phyloP scores from a whole-genome alignment of 2,329 filamentous ascomycete species.

The Dothidotthia symphoricarpi region DNA sequence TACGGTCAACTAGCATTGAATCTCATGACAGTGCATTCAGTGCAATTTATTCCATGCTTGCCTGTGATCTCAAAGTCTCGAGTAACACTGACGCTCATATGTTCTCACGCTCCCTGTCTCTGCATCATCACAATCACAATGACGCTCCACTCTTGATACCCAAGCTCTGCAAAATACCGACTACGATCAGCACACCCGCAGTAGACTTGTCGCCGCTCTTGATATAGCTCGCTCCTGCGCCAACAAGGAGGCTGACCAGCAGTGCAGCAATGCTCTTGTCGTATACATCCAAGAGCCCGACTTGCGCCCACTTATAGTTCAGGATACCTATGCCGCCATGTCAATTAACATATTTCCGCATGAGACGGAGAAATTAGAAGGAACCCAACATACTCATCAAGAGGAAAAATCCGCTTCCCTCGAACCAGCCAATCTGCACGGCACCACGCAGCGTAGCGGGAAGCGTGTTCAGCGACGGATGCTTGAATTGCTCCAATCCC shows the following conservation, averaged over 20 bases:
- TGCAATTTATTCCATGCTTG: too few relatives aligned
- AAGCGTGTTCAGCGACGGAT: conserved; percentile 31
- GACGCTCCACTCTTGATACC: conserved; percentile 12
- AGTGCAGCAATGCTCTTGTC: conserved; percentile 35
- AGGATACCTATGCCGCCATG: conserved; percentile 24
- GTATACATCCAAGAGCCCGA: conserved; percentile 30
- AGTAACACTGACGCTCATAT: too few relatives aligned
- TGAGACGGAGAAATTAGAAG: neutral
- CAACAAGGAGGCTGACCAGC: conserved; percentile 25
- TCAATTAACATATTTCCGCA: neutral
- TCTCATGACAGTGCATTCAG: too few relatives aligned
- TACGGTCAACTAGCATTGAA: too few relatives aligned
- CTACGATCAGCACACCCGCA: conserved; percentile 19
- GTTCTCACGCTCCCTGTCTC: too few relatives aligned
- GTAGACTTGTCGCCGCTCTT: conserved; percentile 29
- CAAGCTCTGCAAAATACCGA: conserved; percentile 28
- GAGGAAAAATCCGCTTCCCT: conserved; percentile 38
- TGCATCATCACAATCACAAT: neutral
- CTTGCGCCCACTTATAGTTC: conserved; percentile 38
- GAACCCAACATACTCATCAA: conserved; percentile 28
- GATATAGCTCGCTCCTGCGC: conserved; percentile 24
- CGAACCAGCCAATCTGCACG: conserved; percentile 39
- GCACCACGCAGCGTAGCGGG: conserved; percentile 29
- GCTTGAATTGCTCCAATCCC: conserved; percentile 37
- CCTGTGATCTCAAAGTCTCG: too few relatives aligned